Evolutionary conservation across 352 stramenopile species (phyloP).

Genomic region (Pythium volutum): DNA sequence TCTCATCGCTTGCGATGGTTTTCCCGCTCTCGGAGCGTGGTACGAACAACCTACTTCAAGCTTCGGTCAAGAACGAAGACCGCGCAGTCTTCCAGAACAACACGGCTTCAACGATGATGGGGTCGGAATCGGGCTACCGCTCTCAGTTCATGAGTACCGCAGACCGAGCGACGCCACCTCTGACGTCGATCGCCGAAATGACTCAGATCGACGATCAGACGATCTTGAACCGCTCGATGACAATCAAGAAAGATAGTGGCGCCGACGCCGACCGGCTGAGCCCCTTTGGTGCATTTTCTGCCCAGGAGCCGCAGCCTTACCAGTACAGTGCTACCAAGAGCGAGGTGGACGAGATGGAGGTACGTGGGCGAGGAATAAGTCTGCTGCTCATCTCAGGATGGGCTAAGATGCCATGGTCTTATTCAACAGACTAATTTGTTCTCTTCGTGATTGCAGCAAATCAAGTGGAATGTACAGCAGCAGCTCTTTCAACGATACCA

Average conservation of each 20-base stretch:
- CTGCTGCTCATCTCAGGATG: neutral
- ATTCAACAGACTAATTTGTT: conserved; percentile 10
- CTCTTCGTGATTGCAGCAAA: conserved; percentile 30
- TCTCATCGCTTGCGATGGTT: conserved; percentile 59
- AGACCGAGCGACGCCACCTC: conserved; percentile 26
- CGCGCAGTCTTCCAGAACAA: conserved; percentile 18
- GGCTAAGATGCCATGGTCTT: conserved; percentile 6
- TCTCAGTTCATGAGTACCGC: conserved; percentile 25
- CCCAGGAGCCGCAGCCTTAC: conserved; percentile 43
- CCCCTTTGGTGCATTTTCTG: conserved; percentile 29
- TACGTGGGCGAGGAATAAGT: conserved; percentile 19
- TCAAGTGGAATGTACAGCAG: conserved; percentile 65
- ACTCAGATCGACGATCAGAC: conserved; percentile 57
- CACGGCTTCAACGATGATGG: conserved; percentile 22
- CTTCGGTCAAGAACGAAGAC: conserved; percentile 7
- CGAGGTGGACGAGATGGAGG: conserved; percentile 76
- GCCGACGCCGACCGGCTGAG: conserved; percentile 37
- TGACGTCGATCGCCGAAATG: conserved; percentile 41
- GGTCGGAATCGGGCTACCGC: neutral
- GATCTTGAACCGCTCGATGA: conserved; percentile 42
- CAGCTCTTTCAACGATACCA: conserved; percentile 63
- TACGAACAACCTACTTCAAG: conserved; percentile 30
- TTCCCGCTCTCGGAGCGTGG: conserved; percentile 43
- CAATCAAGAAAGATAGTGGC: conserved; percentile 38
- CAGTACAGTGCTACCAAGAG: conserved; percentile 54